Evolutionary conservation across 306 rosid genomes (phyloP).

Genomic region (Prunus padus): DNA sequence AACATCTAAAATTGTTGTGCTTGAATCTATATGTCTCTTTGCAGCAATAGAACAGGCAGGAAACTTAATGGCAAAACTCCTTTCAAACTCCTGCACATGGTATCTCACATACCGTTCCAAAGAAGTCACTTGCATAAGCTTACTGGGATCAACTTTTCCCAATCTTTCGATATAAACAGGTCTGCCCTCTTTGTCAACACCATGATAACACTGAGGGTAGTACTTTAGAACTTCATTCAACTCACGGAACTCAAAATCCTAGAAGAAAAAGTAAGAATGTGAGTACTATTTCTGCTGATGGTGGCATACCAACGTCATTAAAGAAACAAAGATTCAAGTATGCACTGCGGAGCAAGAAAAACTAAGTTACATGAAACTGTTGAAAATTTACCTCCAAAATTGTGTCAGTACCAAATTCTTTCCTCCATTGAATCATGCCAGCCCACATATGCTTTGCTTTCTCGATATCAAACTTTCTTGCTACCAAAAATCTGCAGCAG

Average conservation of each 20-base stretch:
- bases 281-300: background rate
- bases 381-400: slow-evolving; percentile 63
- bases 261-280: background rate
- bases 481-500: slow-evolving; percentile 74
- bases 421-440: slow-evolving; percentile 94
- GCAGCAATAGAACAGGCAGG: slow-evolving; percentile 94
- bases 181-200: slow-evolving; percentile 89
- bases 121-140: slow-evolving; percentile 77
- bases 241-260: slow-evolving; percentile 87
- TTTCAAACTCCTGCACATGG: slow-evolving; percentile 90
- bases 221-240: slow-evolving; percentile 60
- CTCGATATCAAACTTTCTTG: slow-evolving; percentile 91
- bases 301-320: background rate
- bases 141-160: slow-evolving; percentile 81
- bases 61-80: slow-evolving; percentile 71
- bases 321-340: background rate
- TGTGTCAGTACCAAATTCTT: slow-evolving; percentile 71
- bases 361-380: no score
- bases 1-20: slow-evolving; percentile 86
- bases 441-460: slow-evolving; percentile 91
- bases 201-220: slow-evolving; percentile 93
- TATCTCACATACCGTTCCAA: slow-evolving; percentile 73
- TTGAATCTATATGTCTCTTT: slow-evolving; percentile 85
- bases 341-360: background rate
- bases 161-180: slow-evolving; percentile 86